These are phyloP conservation scores for Verbascum thapsus DNA, from an alignment of 257 asterid species.

Conservation along the genomic window DNA sequence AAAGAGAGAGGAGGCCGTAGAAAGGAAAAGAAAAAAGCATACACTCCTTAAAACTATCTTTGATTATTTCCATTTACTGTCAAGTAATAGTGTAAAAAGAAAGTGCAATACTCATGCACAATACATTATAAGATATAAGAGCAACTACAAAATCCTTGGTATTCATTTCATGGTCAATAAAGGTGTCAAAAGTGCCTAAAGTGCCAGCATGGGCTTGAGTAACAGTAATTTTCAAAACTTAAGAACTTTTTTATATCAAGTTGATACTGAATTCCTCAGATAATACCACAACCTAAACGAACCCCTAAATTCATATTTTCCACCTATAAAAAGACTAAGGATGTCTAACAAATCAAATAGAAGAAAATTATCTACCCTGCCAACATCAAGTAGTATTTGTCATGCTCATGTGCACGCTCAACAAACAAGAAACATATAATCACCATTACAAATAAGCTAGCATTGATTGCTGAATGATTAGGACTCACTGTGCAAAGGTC, in stretches of 20 bases:
- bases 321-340: not conserved
- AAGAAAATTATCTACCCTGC: not conserved
- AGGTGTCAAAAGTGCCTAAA: too few species aligned
- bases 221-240: too few species aligned
- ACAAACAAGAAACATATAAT: not conserved
- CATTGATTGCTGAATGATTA: slow-evolving; percentile 9
- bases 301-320: not conserved
- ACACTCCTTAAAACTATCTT: slow-evolving; percentile 7
- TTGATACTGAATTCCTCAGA: not conserved
- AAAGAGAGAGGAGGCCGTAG: not conserved
- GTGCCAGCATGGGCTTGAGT: too few species aligned
- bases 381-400: slow-evolving; percentile 9
- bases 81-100: not conserved
- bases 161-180: not conserved
- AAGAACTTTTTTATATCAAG: too few species aligned
- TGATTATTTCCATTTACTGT: not conserved
- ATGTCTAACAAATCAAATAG: too few species aligned
- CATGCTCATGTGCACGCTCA: slow-evolving; percentile 17
- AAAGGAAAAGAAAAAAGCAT: not conserved
- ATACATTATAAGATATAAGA: slow-evolving; percentile 9
- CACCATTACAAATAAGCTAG: not conserved
- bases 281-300: not conserved
- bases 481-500: slow-evolving; percentile 9
- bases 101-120: not conserved
- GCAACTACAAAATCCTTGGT: slow-evolving; percentile 8